Evolutionary conservation across 306 rosid genomes (phyloP), one percentile per base, ranked within the genome.

Genomic region (Pyrus pyrifolia): DNA sequence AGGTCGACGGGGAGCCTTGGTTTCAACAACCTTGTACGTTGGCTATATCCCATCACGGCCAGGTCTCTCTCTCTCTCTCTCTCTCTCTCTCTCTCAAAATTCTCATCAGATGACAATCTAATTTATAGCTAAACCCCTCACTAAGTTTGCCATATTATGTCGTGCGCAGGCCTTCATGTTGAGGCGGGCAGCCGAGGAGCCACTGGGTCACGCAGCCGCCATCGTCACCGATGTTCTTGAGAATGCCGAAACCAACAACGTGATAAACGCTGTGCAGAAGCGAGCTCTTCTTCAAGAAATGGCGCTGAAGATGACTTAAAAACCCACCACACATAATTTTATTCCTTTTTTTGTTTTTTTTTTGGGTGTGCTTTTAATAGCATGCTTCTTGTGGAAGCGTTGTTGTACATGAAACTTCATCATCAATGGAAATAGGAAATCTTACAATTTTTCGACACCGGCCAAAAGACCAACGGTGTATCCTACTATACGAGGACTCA

Each of bases 1-100:
- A 96, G 82, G 83, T 96, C 80, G 99, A 96, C 83, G 99, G 99
- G 74, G 99, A 96, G 71, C 99, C 98, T 72, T 96, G 99, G 99
- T 84, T 81, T 85, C 98, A 96, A 89, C 68, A 80, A 61, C 88
- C 90, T 18, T 96, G 97, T 77, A 92, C 88, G 68, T 80, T 96
- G 67, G 78, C 80, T 77, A 89, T 96, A 81, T 85, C 93, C 61
- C 99, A 96, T 77, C 98, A 91, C 84, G 89, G 98, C 87, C 96
- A 96, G 99, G 99, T 96, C 69, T 83, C 79, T 68, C 76, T 70
- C 82, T 21, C 69, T 96, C 69, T 83, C 79, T 68, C 76, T 81
- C 79, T 76, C 71, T 72, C 35, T n/a, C 67, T 40, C 21, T 40
- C 44, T 52, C 76, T 64, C 68, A 17, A 63, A 63, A 7, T 8